Evolutionary conservation across 176 grass and related monocot species (phyloP).

Genomic region (bread wheat (Triticum aestivum)): DNA sequence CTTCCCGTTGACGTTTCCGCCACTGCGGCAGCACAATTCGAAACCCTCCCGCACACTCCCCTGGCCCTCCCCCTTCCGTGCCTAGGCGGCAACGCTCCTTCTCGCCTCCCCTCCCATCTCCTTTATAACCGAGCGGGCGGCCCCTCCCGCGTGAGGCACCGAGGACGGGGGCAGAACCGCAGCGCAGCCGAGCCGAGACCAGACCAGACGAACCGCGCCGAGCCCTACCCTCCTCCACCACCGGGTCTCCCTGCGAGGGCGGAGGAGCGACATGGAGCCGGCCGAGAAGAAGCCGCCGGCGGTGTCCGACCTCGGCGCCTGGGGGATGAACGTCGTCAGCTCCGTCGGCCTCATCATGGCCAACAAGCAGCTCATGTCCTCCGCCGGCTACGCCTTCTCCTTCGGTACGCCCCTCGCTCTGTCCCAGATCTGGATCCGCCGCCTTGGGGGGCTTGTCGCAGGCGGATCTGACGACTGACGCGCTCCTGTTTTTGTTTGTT

Average conservation of each 20-base stretch:
- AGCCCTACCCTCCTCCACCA: conserved; percentile 10
- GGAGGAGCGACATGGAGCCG: conserved; percentile 37
- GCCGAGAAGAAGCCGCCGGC: conserved; percentile 66
- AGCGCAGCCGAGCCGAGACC: background rate
- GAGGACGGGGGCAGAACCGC: background rate
- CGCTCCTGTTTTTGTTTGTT: background rate
- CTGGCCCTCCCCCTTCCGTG: conserved; percentile 35
- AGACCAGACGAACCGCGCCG: background rate
- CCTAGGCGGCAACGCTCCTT: conserved; percentile 35
- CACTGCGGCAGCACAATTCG: conserved; percentile 37
- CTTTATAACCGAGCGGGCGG: conserved; percentile 42
- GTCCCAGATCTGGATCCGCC: conserved; percentile 28
- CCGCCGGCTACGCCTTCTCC: conserved; percentile 78
- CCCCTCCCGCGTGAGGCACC: conserved; percentile 44
- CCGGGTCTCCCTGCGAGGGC: background rate
- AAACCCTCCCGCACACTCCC: conserved; percentile 34
- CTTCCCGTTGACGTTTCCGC: conserved; percentile 41
- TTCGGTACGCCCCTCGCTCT: conserved; percentile 50
- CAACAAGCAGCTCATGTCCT: conserved; percentile 98
- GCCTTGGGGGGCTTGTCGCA: background rate
- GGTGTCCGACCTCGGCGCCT: conserved; percentile 83
- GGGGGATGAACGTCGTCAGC: conserved; percentile 99
- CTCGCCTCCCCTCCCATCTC: background rate
- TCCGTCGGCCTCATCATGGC: conserved; percentile 95
- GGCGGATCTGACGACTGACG: conserved; percentile 47